phyloP scores from a whole-genome alignment of 2,329 filamentous ascomycete species.

The Scortechinia acanthostroma region DNA sequence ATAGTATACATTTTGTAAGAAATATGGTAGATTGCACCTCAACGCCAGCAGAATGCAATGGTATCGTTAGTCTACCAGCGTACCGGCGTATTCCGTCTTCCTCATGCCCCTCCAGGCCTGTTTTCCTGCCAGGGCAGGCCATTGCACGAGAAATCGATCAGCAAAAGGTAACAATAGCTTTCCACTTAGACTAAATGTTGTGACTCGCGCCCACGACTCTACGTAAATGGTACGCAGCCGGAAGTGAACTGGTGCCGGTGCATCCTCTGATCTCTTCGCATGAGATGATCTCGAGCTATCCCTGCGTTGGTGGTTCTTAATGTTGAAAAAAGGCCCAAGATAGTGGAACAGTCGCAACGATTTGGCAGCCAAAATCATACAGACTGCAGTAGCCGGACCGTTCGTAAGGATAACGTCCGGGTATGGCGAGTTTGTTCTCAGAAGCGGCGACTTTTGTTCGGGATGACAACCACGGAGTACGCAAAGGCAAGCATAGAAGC shows the following conservation, averaged over 20 bases:
- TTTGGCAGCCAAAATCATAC: constrained; percentile 43
- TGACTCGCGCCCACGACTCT: constrained; percentile 58
- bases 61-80: not conserved
- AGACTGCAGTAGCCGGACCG: constrained; percentile 54
- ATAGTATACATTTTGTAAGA: too few species aligned
- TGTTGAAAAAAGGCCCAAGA: too few species aligned
- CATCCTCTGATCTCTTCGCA: not conserved
- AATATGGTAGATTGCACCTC: too few species aligned
- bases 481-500: constrained; percentile 36
- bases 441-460: constrained; percentile 4
- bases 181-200: constrained; percentile 49
- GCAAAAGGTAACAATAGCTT: constrained; percentile 42
- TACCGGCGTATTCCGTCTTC: not conserved
- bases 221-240: constrained; percentile 53
- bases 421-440: constrained; percentile 15
- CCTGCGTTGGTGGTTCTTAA: constrained; percentile 5
- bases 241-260: constrained; percentile 8
- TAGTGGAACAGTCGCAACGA: constrained; percentile 40
- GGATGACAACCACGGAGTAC: constrained; percentile 21
- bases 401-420: constrained; percentile 59
- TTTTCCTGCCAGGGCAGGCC: constrained; percentile 40
- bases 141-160: constrained; percentile 58
- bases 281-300: not conserved
- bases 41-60: too few species aligned
- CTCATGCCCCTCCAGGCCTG: not conserved